Conservation (phyloP, 2,329 filamentous ascomycete genomes). For the Chaetoscypha palmicola region DNA sequence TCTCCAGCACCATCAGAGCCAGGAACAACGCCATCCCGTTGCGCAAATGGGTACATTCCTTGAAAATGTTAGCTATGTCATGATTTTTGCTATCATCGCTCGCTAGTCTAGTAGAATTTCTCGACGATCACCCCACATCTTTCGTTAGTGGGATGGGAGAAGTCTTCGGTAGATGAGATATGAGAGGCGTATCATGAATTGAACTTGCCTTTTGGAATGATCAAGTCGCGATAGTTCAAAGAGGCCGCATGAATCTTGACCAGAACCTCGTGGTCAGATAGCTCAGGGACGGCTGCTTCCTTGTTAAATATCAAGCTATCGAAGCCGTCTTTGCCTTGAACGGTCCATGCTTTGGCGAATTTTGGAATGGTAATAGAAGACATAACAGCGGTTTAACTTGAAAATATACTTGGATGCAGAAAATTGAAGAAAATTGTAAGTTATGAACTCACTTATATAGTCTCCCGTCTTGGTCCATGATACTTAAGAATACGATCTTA, state of each 20-base stretch:
- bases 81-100: too few species aligned
- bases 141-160: not conserved
- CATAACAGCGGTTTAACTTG: not conserved
- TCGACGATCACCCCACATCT: not conserved
- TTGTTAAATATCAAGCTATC: slow-evolving; percentile 39
- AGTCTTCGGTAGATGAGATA: not conserved
- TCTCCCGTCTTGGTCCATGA: too few species aligned
- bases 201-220: slow-evolving; percentile 30
- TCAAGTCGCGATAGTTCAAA: slow-evolving; percentile 35
- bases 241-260: slow-evolving; percentile 41
- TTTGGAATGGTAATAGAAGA: slow-evolving; percentile 19
- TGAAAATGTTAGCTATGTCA: not conserved
- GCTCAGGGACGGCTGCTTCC: slow-evolving; percentile 31
- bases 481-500: too few species aligned
- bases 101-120: too few species aligned
- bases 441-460: not conserved
- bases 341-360: slow-evolving; percentile 38
- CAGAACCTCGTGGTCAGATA: slow-evolving; percentile 48
- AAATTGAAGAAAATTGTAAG: not conserved
- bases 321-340: slow-evolving; percentile 42
- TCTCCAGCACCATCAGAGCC: slow-evolving; percentile 39
- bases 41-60: slow-evolving; percentile 27
- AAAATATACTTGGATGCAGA: too few species aligned
- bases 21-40: slow-evolving; percentile 25
- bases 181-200: not conserved